Conservation (phyloP, 148 eudicot genomes). For the Chenopodium berlandieri region DNA sequence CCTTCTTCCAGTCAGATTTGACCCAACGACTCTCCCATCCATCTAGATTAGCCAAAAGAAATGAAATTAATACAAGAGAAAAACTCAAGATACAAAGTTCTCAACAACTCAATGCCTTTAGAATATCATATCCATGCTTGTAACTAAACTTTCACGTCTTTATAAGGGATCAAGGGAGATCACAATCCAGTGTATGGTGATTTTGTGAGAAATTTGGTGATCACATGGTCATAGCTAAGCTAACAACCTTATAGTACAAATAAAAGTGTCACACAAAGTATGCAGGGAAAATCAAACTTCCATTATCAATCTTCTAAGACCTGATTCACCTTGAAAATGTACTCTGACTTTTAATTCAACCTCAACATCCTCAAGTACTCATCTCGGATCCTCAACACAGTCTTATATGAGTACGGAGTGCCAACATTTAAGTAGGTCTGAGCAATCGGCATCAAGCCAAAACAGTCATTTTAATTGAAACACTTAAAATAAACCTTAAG, state of each 20-base stretch:
- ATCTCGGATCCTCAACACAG: neutral
- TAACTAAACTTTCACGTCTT: neutral
- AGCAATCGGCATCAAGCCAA: neutral
- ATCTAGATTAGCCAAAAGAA: constrained; percentile 40
- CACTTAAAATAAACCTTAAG: neutral
- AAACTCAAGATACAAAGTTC: neutral
- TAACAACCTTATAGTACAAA: neutral
- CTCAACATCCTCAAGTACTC: neutral
- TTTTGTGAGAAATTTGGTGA: neutral
- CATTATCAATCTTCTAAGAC: neutral
- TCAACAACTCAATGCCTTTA: neutral
- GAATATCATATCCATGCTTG: neutral
- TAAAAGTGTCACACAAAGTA: neutral
- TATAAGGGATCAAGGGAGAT: neutral
- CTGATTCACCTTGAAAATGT: neutral
- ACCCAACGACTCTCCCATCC: constrained; percentile 97
- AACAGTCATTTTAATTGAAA: neutral
- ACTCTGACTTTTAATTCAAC: neutral
- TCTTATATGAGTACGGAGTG: neutral
- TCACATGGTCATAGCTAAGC: neutral
- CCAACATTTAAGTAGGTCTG: no score
- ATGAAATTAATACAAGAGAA: constrained; percentile 5
- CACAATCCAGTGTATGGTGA: neutral
- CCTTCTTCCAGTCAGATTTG: constrained; percentile 95
- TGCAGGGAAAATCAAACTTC: neutral